phyloP scores from a whole-genome alignment of 2,329 filamentous ascomycete genomes.

The Epichloe baconii region DNA sequence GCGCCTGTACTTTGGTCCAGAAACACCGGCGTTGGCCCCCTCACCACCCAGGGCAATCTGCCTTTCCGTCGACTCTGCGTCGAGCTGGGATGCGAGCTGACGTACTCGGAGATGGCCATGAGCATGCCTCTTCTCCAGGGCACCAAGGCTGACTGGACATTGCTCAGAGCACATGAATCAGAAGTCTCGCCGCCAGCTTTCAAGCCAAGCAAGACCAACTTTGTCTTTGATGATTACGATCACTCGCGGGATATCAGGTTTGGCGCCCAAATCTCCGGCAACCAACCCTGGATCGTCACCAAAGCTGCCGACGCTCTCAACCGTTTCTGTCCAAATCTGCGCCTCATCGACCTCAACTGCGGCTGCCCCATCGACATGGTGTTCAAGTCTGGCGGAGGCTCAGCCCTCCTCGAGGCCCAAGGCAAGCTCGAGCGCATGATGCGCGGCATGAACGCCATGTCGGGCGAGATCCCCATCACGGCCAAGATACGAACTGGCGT shows the following conservation, averaged over 20 bases:
- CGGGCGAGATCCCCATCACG: constrained; percentile 79
- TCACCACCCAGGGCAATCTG: constrained; percentile 93
- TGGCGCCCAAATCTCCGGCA: constrained; percentile 83
- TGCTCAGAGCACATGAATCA: constrained; percentile 82
- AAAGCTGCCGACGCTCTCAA: constrained; percentile 78
- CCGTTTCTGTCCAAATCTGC: constrained; percentile 64
- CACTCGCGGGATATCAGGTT: constrained; percentile 76
- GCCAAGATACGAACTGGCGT: constrained; percentile 92
- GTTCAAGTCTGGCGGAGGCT: constrained; percentile 76
- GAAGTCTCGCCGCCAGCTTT: constrained; percentile 64
- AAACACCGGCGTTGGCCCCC: constrained; percentile 89
- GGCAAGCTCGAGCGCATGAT: constrained; percentile 90
- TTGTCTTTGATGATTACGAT: constrained; percentile 65
- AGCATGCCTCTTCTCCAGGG: constrained; percentile 81
- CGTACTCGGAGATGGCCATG: constrained; percentile 98
- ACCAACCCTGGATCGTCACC: constrained; percentile 79
- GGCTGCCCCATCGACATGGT: constrained; percentile 95
- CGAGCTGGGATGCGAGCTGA: constrained; percentile 79
- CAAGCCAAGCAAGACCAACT: constrained; percentile 28
- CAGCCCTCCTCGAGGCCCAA: constrained; percentile 76
- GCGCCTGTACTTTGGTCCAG: constrained; percentile 80
- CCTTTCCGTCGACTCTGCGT: constrained; percentile 87
- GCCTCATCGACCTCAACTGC: constrained; percentile 90
- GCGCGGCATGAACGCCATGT: constrained; percentile 89
- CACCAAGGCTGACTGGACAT: constrained; percentile 82